Conservation (phyloP, 495 filamentous ascomycete species). For the Neurospora sp. region DNA sequence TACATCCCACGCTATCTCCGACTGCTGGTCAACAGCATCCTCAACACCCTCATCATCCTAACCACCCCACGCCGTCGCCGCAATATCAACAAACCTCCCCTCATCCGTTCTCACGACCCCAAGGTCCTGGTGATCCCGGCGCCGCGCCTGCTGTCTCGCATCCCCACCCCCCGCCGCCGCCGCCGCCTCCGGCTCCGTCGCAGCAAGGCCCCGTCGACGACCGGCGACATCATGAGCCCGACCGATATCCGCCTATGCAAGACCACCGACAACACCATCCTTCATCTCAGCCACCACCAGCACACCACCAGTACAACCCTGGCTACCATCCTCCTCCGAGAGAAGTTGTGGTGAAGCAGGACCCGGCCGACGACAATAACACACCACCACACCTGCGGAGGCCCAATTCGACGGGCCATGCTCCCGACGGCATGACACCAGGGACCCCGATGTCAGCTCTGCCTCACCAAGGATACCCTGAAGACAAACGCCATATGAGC, state of each 20-base stretch:
- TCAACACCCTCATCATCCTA: constrained; percentile 18
- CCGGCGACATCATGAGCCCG: constrained; percentile 41
- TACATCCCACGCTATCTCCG: constrained; percentile 34
- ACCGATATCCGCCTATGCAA: constrained; percentile 39
- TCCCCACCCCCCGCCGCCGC: constrained; percentile 6
- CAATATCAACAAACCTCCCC: constrained; percentile 30
- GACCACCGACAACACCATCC: constrained; percentile 39
- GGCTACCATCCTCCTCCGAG: constrained; percentile 33
- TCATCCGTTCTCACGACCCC: constrained; percentile 29
- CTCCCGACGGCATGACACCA: constrained; percentile 26
- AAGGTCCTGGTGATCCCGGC: constrained; percentile 24
- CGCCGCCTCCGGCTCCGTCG: constrained; percentile 3
- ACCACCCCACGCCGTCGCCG: constrained; percentile 30
- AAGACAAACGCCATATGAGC: constrained; percentile 38
- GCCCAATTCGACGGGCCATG: constrained; percentile 34
- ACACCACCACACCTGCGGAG: constrained; percentile 35
- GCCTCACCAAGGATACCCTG: constrained; percentile 24
- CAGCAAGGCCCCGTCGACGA: constrained; percentile 28
- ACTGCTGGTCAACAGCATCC: constrained; percentile 20
- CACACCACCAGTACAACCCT: constrained; percentile 29
- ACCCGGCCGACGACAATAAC: constrained; percentile 33
- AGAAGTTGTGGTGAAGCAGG: constrained; percentile 41
- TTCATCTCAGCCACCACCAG: constrained; percentile 34
- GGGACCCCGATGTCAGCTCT: constrained; percentile 23
- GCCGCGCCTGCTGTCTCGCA: constrained; percentile 10